Evolutionary conservation across 768 basidiomycete genomes (phyloP).

Genomic region (Suillus subaureus): DNA sequence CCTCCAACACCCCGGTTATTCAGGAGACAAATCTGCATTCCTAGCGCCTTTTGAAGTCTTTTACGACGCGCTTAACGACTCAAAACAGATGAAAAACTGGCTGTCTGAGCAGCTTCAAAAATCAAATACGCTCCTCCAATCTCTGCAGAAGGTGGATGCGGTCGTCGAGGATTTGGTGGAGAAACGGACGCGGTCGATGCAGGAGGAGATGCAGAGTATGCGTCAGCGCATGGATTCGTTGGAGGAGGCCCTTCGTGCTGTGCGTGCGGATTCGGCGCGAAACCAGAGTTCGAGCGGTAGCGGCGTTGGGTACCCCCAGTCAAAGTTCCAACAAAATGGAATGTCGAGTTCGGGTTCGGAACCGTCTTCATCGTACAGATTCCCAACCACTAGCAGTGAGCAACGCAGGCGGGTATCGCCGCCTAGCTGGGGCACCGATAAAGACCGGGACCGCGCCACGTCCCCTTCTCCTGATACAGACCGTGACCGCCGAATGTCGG

Average conservation of each 20-base stretch:
- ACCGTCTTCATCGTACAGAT: conserved; percentile 45
- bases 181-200: conserved; percentile 57
- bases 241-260: conserved; percentile 47
- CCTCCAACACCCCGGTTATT: conserved; percentile 60
- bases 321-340: conserved; percentile 42
- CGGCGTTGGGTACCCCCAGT: conserved; percentile 22
- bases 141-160: conserved; percentile 59
- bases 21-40: conserved; percentile 74
- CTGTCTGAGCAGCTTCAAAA: conserved; percentile 71
- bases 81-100: conserved; percentile 77
- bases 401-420: conserved; percentile 39
- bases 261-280: conserved; percentile 25
- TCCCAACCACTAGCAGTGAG: conserved; percentile 43
- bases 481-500: conserved; percentile 49
- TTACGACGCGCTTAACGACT: conserved; percentile 83
- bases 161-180: conserved; percentile 64
- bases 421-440: conserved; percentile 42
- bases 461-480: conserved; percentile 50
- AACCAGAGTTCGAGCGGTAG: conserved; percentile 15
- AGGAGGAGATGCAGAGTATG: conserved; percentile 61
- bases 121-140: conserved; percentile 56
- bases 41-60: conserved; percentile 82
- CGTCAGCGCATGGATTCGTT: conserved; percentile 69
- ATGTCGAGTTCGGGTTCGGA: conserved; percentile 27
- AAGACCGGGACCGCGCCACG: conserved; percentile 29